Percentiles rank a stretch among this genome's conserved stretches.
Evolutionary conservation across 2,329 filamentous ascomycete species (phyloP).

Genomic region (Fusarium virguliforme): DNA sequence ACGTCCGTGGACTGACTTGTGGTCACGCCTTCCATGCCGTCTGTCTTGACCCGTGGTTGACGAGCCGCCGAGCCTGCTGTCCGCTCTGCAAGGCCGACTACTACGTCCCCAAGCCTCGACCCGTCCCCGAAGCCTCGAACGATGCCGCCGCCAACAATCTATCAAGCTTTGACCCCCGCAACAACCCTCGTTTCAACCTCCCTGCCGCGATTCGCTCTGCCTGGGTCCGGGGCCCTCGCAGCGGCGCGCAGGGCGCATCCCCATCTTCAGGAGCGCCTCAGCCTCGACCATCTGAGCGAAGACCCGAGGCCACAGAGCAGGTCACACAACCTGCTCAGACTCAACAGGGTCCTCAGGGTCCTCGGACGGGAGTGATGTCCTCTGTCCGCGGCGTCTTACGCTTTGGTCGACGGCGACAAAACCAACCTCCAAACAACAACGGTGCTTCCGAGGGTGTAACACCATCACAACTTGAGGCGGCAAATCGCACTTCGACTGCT

Average conservation of each 20-base stretch:
- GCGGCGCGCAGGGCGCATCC: conserved; percentile 13
- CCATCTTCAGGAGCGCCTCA: conserved; percentile 20
- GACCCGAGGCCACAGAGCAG: conserved; percentile 34
- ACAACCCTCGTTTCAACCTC: conserved; percentile 65
- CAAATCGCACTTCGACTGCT: conserved; percentile 52
- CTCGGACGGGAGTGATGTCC: conserved; percentile 50
- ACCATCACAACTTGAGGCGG: conserved; percentile 66
- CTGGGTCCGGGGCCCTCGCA: conserved; percentile 55
- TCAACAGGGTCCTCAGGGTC: conserved; percentile 30
- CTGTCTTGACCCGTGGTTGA: conserved; percentile 97
- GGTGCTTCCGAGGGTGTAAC: conserved; percentile 53
- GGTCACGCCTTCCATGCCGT: conserved; percentile 98
- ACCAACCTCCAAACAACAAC: conserved; percentile 30
- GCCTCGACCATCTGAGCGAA: conserved; percentile 27
- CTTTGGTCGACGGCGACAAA: conserved; percentile 53
- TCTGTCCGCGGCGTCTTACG: conserved; percentile 55
- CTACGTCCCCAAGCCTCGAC: conserved; percentile 91
- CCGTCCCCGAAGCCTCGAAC: conserved; percentile 61
- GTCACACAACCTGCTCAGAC: conserved; percentile 29
- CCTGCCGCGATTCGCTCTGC: conserved; percentile 61
- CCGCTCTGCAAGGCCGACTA: conserved; percentile 99
- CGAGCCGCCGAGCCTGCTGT: conserved; percentile 93
- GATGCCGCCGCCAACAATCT: conserved; percentile 54
- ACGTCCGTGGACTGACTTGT: conserved; percentile 92
- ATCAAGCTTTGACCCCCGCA: conserved; percentile 55